These are phyloP conservation scores for Glarea lozoyensis DNA, from an alignment of 495 filamentous ascomycete species.

Conservation along the genomic window DNA sequence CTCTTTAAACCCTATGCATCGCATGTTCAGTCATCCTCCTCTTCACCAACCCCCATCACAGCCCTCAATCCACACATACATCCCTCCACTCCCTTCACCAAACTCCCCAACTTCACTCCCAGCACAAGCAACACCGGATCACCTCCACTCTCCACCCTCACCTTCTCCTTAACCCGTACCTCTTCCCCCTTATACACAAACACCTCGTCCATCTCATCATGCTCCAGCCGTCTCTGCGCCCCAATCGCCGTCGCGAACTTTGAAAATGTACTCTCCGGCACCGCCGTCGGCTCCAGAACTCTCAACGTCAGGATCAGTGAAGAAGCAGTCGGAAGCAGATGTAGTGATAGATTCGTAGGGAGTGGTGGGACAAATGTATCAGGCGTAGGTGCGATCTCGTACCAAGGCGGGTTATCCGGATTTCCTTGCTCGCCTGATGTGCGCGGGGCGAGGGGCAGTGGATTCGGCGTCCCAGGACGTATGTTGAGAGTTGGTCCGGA, in stretches of 20 bases:
- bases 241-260: conserved; percentile 47
- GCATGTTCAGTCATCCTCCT: conserved; percentile 3
- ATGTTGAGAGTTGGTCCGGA: conserved; percentile 40
- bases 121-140: conserved; percentile 85
- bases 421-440: too few relatives aligned
- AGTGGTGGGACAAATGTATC: conserved; percentile 37
- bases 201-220: conserved; percentile 72
- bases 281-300: conserved; percentile 57
- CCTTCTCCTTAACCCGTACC: conserved; percentile 81
- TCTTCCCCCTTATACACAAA: conserved; percentile 53
- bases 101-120: conserved; percentile 74
- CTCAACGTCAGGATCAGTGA: conserved; percentile 71
- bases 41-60: conserved; percentile 56
- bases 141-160: conserved; percentile 73
- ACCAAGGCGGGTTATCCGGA: conserved; percentile 25
- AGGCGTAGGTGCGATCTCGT: conserved; percentile 19
- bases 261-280: conserved; percentile 37
- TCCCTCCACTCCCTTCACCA: conserved; percentile 63
- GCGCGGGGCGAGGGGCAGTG: conserved; percentile 31
- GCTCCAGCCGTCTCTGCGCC: conserved; percentile 50
- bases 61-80: conserved; percentile 65
- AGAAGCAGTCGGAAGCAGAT: conserved; percentile 69
- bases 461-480: conserved; percentile 22
- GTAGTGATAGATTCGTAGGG: conserved; percentile 56
- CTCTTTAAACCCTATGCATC: too few relatives aligned